Base-by-base conservation (phyloP, 345 rosid species). In the Corymbia maculata region DNA sequence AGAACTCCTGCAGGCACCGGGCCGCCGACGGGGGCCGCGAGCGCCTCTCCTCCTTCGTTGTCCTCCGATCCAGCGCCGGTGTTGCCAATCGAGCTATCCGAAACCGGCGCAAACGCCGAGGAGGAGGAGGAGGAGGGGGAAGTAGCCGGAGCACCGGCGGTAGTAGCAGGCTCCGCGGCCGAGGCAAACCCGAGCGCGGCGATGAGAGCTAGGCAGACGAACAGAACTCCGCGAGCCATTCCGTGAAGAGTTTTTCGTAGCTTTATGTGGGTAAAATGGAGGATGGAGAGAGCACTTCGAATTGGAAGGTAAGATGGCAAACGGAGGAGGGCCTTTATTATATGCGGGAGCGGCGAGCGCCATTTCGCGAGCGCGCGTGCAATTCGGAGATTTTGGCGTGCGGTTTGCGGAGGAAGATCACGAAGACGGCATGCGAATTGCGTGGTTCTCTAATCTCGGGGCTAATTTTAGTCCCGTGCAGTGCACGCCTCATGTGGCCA, bases 401-500 rank as follows among this genome's bases (percentile, higher is more conserved):
- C 86, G 86, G 36, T 30, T 52, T 52, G 45, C 6, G 44, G 44
- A 85, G 64, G 64, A 85, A 52, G 52, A 14, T 53, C 86, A 85
- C 2, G 42, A 30, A 21, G 53, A 51, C 30, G 14, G 44, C 24
- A 36, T 22, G 86, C 42, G 42, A 2, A 36, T 36, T 36, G 42
- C 59, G 0, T 17, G 44, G 45, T 85, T 85, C 49, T 26, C 14
- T 14, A 15, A 6, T 11, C 30, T 30, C 42, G 42, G 44, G 86
- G 44, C 52, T 86, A 44, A 59, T 53, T 86, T 44, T 36, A 44
- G 87, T 36, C 50, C 68, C 22, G 5, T 5, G 51, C 28, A 55
- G 5, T 9, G 51, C 28, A 0, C 24, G 8, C 24, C 44, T 42
- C 9, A 9, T 0, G 26, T 11, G 42, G 3, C 85, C 6, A 47